These are phyloP conservation scores for Rhizophagus prolifer DNA, from an alignment of 192 early-diverging fungal genomes.

Conservation along the genomic window DNA sequence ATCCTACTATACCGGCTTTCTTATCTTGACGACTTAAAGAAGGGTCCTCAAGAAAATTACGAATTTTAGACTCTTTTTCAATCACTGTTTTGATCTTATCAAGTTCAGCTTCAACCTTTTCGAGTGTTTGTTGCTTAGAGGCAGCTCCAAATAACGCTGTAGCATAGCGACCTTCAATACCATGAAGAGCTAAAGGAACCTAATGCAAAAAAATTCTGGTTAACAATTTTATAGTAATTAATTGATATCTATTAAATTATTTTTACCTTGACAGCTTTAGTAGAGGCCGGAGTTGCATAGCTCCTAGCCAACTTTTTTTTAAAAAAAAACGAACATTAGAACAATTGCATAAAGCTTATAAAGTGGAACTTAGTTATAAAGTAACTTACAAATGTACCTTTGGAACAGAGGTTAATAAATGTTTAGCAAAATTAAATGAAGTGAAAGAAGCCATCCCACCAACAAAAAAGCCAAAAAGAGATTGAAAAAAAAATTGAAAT, in stretches of 20 bases:
- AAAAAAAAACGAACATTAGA: background rate
- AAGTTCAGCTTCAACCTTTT: slow-evolving; percentile 84
- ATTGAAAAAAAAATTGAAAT: too few relatives aligned
- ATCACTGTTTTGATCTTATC: slow-evolving; percentile 63
- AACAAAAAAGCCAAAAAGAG: background rate
- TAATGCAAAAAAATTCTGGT: slow-evolving; percentile 29
- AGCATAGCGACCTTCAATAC: slow-evolving; percentile 96
- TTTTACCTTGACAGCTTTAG: background rate
- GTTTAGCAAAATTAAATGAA: background rate
- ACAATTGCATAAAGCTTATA: background rate
- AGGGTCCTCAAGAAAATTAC: slow-evolving; percentile 81
- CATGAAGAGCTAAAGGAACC: slow-evolving; percentile 83
- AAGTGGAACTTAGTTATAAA: background rate
- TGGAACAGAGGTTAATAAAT: background rate
- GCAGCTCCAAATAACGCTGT: slow-evolving; percentile 96
- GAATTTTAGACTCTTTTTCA: slow-evolving; percentile 70
- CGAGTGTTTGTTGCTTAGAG: slow-evolving; percentile 73
- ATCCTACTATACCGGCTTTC: slow-evolving; percentile 66
- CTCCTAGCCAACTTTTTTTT: background rate
- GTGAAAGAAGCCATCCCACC: background rate
- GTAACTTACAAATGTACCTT: slow-evolving; percentile 5
- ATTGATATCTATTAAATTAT: background rate
- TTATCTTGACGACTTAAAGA: slow-evolving; percentile 79
- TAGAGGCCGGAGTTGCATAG: background rate
- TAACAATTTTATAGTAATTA: background rate